phyloP scores from a whole-genome alignment of 257 asterid genomes.

The Solanum corneliomulleri region DNA sequence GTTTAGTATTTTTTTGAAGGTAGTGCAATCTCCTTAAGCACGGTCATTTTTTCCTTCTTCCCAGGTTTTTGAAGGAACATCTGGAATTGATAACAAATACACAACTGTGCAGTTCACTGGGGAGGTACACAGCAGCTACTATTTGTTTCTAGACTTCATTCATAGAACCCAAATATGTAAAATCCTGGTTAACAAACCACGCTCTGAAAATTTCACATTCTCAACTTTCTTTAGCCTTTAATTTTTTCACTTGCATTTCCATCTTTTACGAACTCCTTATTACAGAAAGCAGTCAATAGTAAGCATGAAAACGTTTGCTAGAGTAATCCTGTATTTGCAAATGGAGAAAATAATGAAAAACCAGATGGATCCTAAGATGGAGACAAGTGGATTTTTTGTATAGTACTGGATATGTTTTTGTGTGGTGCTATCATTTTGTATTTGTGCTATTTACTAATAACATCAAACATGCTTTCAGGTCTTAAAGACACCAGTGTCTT shows the following conservation, averaged over 20 bases:
- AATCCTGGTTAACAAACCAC: background rate
- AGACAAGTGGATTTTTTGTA: background rate
- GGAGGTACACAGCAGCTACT: conserved; percentile 40
- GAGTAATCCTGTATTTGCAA: background rate
- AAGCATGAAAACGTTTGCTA: background rate
- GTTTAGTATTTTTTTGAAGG: background rate
- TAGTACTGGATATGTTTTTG: background rate
- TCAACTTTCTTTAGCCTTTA: background rate
- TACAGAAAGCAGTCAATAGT: background rate
- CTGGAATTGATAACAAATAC: conserved; percentile 93
- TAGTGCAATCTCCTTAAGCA: background rate
- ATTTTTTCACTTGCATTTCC: background rate
- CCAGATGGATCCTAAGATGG: background rate
- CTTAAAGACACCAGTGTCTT: conserved; percentile 35
- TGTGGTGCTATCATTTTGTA: background rate
- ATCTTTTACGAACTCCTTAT: background rate
- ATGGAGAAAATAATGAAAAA: background rate
- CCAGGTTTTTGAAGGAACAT: conserved; percentile 96
- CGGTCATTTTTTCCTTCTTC: background rate
- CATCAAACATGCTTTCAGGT: conserved; percentile 13
- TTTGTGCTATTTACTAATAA: background rate
- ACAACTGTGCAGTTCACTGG: conserved; percentile 97
- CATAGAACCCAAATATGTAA: background rate
- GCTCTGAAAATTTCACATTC: background rate
- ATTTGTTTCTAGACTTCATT: background rate